Base-by-base conservation (phyloP, 192 early-diverging fungal species). In the Backusella tuberculispora region DNA sequence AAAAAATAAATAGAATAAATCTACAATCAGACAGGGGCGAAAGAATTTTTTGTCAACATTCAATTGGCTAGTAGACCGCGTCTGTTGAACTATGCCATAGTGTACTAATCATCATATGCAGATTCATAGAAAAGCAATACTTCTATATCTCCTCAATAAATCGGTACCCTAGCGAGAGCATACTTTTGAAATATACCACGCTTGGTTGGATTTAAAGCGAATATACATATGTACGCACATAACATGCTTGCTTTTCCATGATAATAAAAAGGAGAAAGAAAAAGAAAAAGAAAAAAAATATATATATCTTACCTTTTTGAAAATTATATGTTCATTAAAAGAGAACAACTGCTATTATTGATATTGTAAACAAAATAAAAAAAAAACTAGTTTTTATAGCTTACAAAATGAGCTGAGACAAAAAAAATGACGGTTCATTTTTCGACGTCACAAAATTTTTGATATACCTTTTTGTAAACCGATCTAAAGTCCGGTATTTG, bases 31-130 rank as follows among this genome's bases (percentile, higher is more conserved):
- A 66, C 38, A 66, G 64, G 64, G 64, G 64, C 64, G 64, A 66
- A 66, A 66, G 64, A 66, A 66, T 38, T 66, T 40, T 66, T 34
- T 66, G 38, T 66, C 64, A 66, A 66, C 64, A 66, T 66, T 66
- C 34, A 38, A 66, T 66, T 38, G 64, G 64, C 17, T 66, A 66
- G 64, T 66, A 66, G 64, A 66, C 64, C 64, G 50, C 14, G 26
- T 66, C 64, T 38, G 64, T 66, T 66, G 64, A 66, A 66, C 64
- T 66, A 66, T 66, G 64, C 64, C 26, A 34, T 66, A 40, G 26
- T 38, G 37, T 66, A 66, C 53, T 56, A 66, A 66, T 66, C 64
- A 66, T 66, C 64, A 34, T 38, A 15, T 66, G 14, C 34, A 66
- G 29, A 34, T 34, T 34, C 29, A 34, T 34, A 34, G 29, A 34